A percentile compares a stretch with the other conserved stretches of the same genome.
Evolutionary conservation across 73 alveolate species (phyloP).

Genomic region (Tetrahymena borealis): DNA sequence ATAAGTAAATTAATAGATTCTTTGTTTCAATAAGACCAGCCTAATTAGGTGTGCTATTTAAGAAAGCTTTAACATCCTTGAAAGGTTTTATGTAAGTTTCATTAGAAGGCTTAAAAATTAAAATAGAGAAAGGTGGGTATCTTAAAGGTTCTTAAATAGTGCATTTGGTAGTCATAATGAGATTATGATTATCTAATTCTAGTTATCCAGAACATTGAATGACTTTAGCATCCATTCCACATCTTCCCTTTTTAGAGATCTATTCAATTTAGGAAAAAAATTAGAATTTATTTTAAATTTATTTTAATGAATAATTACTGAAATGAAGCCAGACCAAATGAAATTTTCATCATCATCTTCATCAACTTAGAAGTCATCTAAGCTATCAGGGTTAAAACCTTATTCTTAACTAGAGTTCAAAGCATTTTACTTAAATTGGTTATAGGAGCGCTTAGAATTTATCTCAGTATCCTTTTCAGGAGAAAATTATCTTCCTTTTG

Average conservation of each 20-base stretch:
- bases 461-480: background rate
- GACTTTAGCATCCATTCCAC: background rate
- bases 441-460: background rate
- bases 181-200: background rate
- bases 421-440: background rate
- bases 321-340: background rate
- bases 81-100: background rate
- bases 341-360: background rate
- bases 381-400: background rate
- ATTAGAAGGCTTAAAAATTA: background rate
- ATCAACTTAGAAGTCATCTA: background rate
- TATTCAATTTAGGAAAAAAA: too few relatives aligned
- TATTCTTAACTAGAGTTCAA: background rate
- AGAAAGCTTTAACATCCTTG: background rate
- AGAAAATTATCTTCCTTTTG: background rate
- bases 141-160: background rate
- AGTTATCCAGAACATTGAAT: background rate
- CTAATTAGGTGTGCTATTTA: background rate
- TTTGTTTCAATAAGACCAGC: background rate
- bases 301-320: background rate
- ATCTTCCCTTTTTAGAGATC: background rate
- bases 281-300: background rate
- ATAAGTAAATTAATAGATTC: background rate
- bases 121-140: background rate
- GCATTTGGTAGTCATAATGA: background rate